Evolutionary conservation across 2,329 filamentous ascomycete species (phyloP).

Genomic region (Phialophora verrucosa): DNA sequence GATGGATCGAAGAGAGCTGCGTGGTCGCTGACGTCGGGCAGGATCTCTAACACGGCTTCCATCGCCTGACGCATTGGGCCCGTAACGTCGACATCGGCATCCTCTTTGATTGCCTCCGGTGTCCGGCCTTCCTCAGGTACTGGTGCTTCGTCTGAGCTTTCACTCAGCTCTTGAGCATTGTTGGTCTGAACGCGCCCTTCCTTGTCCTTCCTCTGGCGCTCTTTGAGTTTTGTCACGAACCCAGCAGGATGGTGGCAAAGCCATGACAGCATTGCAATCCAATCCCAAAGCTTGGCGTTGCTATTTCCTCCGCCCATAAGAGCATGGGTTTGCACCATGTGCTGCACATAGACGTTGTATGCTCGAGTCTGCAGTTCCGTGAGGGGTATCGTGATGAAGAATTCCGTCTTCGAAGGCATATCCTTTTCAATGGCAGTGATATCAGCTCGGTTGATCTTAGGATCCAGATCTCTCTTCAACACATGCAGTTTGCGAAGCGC

Average conservation of each 20-base stretch:
- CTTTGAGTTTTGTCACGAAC: constrained; percentile 58
- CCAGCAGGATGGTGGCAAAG: constrained; percentile 64
- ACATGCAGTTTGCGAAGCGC: constrained; percentile 71
- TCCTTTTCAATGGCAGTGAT: constrained; percentile 69
- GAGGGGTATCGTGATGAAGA: constrained; percentile 75
- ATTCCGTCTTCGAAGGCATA: constrained; percentile 78
- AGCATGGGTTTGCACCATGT: constrained; percentile 48
- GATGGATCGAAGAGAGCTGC: constrained; percentile 51
- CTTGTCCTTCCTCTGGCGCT: constrained; percentile 40
- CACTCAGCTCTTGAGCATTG: not conserved
- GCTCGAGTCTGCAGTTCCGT: constrained; percentile 67
- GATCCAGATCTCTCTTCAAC: constrained; percentile 72
- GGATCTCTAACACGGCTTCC: constrained; percentile 23
- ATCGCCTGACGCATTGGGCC: constrained; percentile 29
- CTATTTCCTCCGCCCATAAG: constrained; percentile 10
- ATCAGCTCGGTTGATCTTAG: constrained; percentile 78
- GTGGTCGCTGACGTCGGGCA: constrained; percentile 36
- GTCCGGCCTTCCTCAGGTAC: constrained; percentile 6
- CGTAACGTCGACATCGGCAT: constrained; percentile 17
- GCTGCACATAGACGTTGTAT: constrained; percentile 63
- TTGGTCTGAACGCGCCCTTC: constrained; percentile 25
- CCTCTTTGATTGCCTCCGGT: constrained; percentile 20
- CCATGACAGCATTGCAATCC: constrained; percentile 59
- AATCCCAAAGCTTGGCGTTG: constrained; percentile 59
- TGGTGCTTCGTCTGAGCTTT: constrained; percentile 25